Evolutionary conservation across 2,329 filamentous ascomycete genomes (phyloP).

Genomic region (Canariomyces notabilis): DNA sequence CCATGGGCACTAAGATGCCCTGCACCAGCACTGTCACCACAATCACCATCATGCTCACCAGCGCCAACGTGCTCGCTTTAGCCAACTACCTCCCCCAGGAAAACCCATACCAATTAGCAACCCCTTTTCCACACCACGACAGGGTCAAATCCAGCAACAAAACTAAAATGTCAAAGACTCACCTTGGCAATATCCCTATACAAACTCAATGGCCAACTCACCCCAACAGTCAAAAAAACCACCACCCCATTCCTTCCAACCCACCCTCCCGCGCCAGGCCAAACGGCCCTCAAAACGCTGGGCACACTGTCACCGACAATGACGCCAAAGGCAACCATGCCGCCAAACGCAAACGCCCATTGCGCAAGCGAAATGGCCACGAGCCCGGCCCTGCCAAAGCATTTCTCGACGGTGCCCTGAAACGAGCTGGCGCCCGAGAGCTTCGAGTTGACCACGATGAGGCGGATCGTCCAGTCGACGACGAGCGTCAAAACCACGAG

Average conservation of each 20-base stretch:
- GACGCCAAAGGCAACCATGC: constrained; percentile 97
- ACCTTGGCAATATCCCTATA: constrained; percentile 98
- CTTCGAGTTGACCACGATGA: constrained; percentile 98
- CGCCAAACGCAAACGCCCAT: constrained; percentile 97
- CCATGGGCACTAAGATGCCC: constrained; percentile 66
- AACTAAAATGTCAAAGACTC: constrained; percentile 24
- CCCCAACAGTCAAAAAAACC: constrained; percentile 74
- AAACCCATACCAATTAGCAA: background rate
- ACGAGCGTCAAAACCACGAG: constrained; percentile 74
- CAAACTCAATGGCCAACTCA: constrained; percentile 86
- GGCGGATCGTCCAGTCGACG: constrained; percentile 94
- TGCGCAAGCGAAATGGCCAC: constrained; percentile 87
- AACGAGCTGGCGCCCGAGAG: constrained; percentile 90
- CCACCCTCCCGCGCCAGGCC: constrained; percentile 67
- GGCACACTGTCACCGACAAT: constrained; percentile 97
- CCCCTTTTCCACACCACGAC: background rate
- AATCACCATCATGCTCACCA: constrained; percentile 90
- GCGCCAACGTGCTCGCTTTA: constrained; percentile 88
- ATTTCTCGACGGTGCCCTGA: constrained; percentile 92
- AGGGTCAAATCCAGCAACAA: constrained; percentile 1
- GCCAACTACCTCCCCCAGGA: constrained; percentile 67
- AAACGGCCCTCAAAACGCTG: constrained; percentile 76
- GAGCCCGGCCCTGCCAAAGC: constrained; percentile 82
- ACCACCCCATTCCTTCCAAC: constrained; percentile 80
- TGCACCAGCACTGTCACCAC: constrained; percentile 83